A percentile compares a stretch with the other conserved stretches of the same genome.
Evolutionary conservation across 306 rosid species (phyloP).

Genomic region (Comarum palustre): DNA sequence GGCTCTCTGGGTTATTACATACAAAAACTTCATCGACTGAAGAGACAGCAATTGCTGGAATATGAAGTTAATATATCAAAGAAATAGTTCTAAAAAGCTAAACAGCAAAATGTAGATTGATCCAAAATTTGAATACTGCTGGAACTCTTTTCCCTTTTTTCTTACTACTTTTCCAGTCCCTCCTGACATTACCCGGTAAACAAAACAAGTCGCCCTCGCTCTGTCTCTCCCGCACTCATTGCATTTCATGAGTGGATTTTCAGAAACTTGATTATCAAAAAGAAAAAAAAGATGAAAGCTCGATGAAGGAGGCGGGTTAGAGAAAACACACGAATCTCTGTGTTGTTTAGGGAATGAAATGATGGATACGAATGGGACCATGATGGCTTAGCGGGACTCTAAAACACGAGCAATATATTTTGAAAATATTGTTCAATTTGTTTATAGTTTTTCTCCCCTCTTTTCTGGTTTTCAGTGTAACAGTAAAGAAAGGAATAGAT

Average conservation of each 20-base stretch:
- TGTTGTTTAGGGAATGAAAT: slow-evolving; percentile 8
- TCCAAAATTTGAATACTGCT: neutral
- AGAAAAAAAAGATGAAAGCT: slow-evolving; percentile 38
- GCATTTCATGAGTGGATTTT: neutral
- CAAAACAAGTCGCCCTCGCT: neutral
- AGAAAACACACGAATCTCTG: slow-evolving; percentile 35
- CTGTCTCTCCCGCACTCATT: neutral
- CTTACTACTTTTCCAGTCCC: neutral
- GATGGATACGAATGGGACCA: slow-evolving; percentile 16
- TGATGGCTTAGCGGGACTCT: neutral
- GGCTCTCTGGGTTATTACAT: neutral
- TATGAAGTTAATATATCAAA: neutral
- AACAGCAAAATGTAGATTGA: neutral
- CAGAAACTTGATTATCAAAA: neutral
- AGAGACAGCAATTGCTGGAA: neutral
- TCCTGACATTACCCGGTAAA: neutral
- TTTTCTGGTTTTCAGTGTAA: slow-evolving; percentile 21
- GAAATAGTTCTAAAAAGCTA: neutral
- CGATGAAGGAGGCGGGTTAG: slow-evolving; percentile 26
- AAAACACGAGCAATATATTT: neutral
- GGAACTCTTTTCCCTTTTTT: neutral
- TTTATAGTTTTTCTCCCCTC: neutral
- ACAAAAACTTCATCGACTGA: neutral
- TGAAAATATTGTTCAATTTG: neutral
- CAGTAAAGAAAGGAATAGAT: slow-evolving; percentile 16